Evolutionary conservation across 2,329 filamentous ascomycete genomes (phyloP).

Genomic region (Penicillium psychrosexuale): DNA sequence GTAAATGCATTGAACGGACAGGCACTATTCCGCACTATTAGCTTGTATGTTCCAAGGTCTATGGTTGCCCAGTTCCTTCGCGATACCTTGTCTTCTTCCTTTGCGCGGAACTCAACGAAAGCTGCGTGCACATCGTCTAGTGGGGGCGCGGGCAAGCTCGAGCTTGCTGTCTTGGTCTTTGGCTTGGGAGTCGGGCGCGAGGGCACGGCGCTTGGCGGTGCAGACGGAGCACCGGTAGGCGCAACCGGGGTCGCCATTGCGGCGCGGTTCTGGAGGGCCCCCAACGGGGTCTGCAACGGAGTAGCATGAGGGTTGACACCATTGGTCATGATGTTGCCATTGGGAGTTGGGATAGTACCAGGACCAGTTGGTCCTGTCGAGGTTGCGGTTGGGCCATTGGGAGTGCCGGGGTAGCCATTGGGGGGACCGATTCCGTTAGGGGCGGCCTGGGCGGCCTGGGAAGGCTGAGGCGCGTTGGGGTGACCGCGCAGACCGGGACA

Average conservation of each 20-base stretch:
- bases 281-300: constrained; percentile 43
- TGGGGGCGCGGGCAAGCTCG: constrained; percentile 46
- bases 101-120: constrained; percentile 49
- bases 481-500: constrained; percentile 49
- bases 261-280: constrained; percentile 40
- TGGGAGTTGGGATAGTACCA: constrained; percentile 40
- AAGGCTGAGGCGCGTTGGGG: constrained; percentile 43
- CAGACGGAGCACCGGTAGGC: constrained; percentile 29
- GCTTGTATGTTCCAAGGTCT: neutral
- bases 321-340: constrained; percentile 44
- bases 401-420: constrained; percentile 46
- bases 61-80: neutral
- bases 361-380: constrained; percentile 33
- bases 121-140: constrained; percentile 50
- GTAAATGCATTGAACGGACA: constrained; percentile 51
- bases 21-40: constrained; percentile 33
- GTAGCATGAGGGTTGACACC: constrained; percentile 45
- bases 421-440: constrained; percentile 41
- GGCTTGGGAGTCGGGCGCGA: constrained; percentile 40
- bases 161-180: constrained; percentile 37
- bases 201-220: constrained; percentile 32
- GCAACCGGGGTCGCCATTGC: constrained; percentile 40
- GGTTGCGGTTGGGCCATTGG: constrained; percentile 37
- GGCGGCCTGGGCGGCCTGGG: constrained; percentile 37
- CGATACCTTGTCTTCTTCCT: constrained; percentile 47